phyloP scores from a whole-genome alignment of 306 rosid genomes.

The Rosa persica region DNA sequence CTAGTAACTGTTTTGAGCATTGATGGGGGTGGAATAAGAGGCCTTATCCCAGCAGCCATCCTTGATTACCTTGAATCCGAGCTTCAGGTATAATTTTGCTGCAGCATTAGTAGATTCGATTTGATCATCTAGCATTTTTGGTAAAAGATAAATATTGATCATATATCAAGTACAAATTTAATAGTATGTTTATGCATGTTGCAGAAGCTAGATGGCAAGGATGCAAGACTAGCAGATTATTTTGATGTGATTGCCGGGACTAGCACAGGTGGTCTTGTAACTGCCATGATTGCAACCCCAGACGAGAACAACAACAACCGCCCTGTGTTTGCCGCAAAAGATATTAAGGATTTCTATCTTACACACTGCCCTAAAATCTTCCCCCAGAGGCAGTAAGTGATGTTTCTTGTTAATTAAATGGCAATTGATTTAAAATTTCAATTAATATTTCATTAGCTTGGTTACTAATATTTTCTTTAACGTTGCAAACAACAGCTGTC shows the following conservation, averaged over 20 bases:
- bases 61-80: constrained; percentile 58
- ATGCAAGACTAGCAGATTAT: constrained; percentile 57
- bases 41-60: constrained; percentile 64
- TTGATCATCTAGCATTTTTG: background rate
- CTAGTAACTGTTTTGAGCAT: constrained; percentile 67
- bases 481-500: constrained; percentile 23
- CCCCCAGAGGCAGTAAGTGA: constrained; percentile 40
- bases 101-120: background rate
- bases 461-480: background rate
- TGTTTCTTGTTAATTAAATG: background rate
- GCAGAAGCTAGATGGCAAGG: constrained; percentile 60
- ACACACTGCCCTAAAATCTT: constrained; percentile 54
- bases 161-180: background rate
- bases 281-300: constrained; percentile 61
- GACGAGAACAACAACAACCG: constrained; percentile 53
- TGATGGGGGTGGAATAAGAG: constrained; percentile 87
- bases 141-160: background rate
- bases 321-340: constrained; percentile 60
- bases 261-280: constrained; percentile 62
- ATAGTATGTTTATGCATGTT: background rate
- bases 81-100: constrained; percentile 51
- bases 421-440: background rate
- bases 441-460: background rate
- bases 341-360: constrained; percentile 59
- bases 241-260: constrained; percentile 71